A percentile compares a stretch with the other conserved stretches of the same genome.
Conservation (phyloP, 805 yeast species). For the Barnettozyma siamensis region DNA sequence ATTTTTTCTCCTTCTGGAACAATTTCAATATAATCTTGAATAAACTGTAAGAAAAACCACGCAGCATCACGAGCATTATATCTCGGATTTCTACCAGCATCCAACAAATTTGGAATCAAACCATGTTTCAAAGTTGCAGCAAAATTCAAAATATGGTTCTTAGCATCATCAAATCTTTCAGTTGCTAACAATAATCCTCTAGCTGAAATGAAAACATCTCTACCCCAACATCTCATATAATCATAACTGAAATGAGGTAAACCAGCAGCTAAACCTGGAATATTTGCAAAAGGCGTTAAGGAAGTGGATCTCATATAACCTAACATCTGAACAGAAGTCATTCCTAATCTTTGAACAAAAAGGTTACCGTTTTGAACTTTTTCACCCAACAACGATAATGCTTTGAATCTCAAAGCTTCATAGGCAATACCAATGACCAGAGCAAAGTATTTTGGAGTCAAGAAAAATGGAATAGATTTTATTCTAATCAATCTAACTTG, state of each 20-base stretch:
- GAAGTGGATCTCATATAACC: conserved; percentile 73
- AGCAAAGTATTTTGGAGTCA: conserved; percentile 85
- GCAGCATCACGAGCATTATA: conserved; percentile 96
- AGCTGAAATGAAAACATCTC: conserved; percentile 87
- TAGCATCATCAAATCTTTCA: conserved; percentile 75
- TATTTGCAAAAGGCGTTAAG: conserved; percentile 52
- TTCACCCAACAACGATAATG: conserved; percentile 49
- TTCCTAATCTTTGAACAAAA: conserved; percentile 73
- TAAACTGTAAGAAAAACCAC: conserved; percentile 88
- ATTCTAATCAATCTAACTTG: conserved; percentile 56
- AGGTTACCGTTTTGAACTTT: conserved; percentile 55
- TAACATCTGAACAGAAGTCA: conserved; percentile 84
- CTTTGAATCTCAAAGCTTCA: conserved; percentile 70
- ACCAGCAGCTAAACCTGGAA: conserved; percentile 90
- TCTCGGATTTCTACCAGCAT: conserved; percentile 90
- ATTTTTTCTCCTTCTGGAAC: conserved; percentile 68
- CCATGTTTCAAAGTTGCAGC: conserved; percentile 94
- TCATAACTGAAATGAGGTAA: conserved; percentile 88
- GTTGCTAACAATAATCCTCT: conserved; percentile 78
- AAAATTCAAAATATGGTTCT: conserved; percentile 73
- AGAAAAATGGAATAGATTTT: conserved; percentile 63
- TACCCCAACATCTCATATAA: conserved; percentile 97
- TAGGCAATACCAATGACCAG: conserved; percentile 77
- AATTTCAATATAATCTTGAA: conserved; percentile 69
- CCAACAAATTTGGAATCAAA: conserved; percentile 85